A percentile compares a stretch with the other conserved stretches of the same genome.
phyloP scores from a whole-genome alignment of 768 basidiomycete genomes.

The Mycena epipterygia region DNA sequence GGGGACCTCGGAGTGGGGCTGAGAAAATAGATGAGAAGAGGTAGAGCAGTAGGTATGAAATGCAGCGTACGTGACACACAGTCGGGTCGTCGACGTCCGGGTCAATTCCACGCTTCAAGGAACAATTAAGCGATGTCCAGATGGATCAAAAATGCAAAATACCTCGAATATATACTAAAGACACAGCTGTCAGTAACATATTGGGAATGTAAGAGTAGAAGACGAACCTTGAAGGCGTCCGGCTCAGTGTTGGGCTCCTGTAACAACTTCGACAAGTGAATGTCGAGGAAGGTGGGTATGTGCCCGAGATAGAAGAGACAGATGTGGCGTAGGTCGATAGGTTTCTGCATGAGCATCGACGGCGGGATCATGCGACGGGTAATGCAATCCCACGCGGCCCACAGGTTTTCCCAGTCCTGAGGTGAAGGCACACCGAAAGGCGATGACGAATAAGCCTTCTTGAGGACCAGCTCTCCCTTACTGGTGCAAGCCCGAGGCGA shows the following conservation, averaged over 20 bases:
- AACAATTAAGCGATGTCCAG: not conserved
- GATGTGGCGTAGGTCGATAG: constrained; percentile 94
- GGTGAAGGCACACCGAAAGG: constrained; percentile 80
- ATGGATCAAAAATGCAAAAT: constrained; percentile 7
- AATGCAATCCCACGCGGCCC: constrained; percentile 91
- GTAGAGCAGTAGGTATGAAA: not conserved
- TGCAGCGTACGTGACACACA: constrained; percentile 79
- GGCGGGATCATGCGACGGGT: constrained; percentile 89
- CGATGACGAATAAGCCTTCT: constrained; percentile 45
- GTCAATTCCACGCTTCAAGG: constrained; percentile 89
- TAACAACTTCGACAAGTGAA: constrained; percentile 83
- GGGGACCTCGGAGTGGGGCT: constrained; percentile 95
- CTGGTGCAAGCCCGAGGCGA: constrained; percentile 49
- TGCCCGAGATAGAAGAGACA: constrained; percentile 98
- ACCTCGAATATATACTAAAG: constrained; percentile 83
- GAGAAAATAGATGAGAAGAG: constrained; percentile 6
- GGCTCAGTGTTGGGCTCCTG: constrained; percentile 89
- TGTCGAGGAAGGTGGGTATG: constrained; percentile 93
- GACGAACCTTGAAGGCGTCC: constrained; percentile 75
- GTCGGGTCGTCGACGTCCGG: constrained; percentile 93
- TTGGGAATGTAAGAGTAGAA: constrained; percentile 30
- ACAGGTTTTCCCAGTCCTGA: constrained; percentile 86
- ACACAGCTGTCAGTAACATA: not conserved
- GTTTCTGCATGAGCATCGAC: constrained; percentile 89
- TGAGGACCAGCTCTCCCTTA: constrained; percentile 39